These are phyloP conservation scores for Buxus sempervirens DNA, from an alignment of 164 flowering plant genomes.

Conservation along the genomic window DNA sequence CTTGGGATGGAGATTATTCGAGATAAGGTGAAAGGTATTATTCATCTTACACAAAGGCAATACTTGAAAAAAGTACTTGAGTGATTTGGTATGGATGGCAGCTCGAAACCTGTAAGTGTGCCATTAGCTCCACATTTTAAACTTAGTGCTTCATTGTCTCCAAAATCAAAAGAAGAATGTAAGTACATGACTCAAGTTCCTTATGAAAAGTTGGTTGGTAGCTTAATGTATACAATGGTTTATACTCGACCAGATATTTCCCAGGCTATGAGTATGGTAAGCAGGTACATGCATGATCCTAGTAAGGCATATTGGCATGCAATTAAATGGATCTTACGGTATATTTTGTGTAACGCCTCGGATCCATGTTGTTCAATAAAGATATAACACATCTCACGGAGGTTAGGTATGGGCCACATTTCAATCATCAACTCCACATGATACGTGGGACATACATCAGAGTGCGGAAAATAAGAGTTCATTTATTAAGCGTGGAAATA, in stretches of 20 bases:
- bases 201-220: not conserved
- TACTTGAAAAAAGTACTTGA: not conserved
- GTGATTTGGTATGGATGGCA: not conserved
- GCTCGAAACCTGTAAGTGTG: not conserved
- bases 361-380: too few relatives aligned
- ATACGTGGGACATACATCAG: too few relatives aligned
- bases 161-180: not conserved
- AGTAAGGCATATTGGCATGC: not conserved
- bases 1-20: not conserved
- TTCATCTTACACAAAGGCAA: not conserved
- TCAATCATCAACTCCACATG: too few relatives aligned
- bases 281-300: not conserved
- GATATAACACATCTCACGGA: too few relatives aligned
- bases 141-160: not conserved
- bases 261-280: not conserved
- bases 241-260: not conserved
- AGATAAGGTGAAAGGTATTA: not conserved
- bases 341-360: too few relatives aligned
- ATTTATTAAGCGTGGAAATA: too few relatives aligned
- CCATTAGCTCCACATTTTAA: slow-evolving; percentile 1
- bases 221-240: slow-evolving; percentile 1
- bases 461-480: too few relatives aligned
- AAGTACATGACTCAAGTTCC: not conserved
- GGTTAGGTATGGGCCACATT: too few relatives aligned
- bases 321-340: slow-evolving; percentile 3